phyloP scores from a whole-genome alignment of 352 stramenopile genomes.

The Phytopythium oedochilum region DNA sequence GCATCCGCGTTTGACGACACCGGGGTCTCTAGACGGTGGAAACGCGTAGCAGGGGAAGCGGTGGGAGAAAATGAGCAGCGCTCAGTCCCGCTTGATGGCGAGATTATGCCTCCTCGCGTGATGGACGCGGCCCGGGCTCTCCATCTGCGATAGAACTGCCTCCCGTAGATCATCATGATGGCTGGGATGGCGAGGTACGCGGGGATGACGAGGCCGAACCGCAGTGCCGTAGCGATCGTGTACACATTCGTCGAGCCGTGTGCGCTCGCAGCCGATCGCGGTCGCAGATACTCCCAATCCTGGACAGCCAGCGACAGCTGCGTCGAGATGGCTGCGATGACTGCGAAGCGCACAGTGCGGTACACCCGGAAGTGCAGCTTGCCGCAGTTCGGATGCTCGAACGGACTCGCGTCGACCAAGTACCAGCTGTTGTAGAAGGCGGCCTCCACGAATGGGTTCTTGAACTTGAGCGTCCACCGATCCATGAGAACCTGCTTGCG shows the following conservation, averaged over 20 bases:
- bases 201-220: slow-evolving; percentile 32
- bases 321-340: slow-evolving; percentile 26
- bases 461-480: slow-evolving; percentile 29
- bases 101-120: slow-evolving; percentile 13
- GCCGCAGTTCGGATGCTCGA: slow-evolving; percentile 35
- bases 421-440: slow-evolving; percentile 45
- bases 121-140: slow-evolving; percentile 14
- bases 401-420: slow-evolving; percentile 34
- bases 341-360: slow-evolving; percentile 28
- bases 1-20: neutral
- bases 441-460: slow-evolving; percentile 27
- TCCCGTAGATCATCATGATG: slow-evolving; percentile 20
- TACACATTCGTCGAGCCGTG: slow-evolving; percentile 7
- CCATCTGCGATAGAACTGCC: slow-evolving; percentile 24
- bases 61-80: neutral
- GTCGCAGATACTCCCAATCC: slow-evolving; percentile 35
- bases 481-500: slow-evolving; percentile 32
- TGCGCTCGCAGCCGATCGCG: neutral
- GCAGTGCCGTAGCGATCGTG: slow-evolving; percentile 12
- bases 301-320: slow-evolving; percentile 36
- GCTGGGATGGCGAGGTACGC: slow-evolving; percentile 18
- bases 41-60: neutral
- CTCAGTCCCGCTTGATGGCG: slow-evolving; percentile 1
- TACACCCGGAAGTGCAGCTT: slow-evolving; percentile 32
- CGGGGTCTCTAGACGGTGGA: neutral